These are phyloP conservation scores for Candida nanaspora DNA, from an alignment of 805 yeast genomes.

Conservation along the genomic window DNA sequence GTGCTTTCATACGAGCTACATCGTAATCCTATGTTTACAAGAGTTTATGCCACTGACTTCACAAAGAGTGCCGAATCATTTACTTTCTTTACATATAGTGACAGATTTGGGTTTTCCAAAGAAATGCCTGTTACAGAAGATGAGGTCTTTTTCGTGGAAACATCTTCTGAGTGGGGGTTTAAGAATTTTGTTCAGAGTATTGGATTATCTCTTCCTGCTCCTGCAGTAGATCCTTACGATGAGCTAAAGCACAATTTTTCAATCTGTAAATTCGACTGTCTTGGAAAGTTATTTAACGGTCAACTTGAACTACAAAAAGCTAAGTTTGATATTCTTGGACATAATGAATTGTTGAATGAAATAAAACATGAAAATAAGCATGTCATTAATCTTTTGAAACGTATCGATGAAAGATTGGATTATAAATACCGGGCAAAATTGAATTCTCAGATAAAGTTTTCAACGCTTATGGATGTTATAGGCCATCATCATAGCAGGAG, in stretches of 20 bases:
- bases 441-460: constrained; percentile 1
- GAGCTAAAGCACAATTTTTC: constrained; percentile 8
- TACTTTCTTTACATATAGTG: not conserved
- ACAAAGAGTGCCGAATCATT: constrained; percentile 7
- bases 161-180: constrained; percentile 3
- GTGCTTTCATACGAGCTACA: constrained; percentile 9
- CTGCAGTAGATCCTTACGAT: constrained; percentile 9
- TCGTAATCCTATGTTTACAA: constrained; percentile 2
- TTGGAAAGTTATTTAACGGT: constrained; percentile 9
- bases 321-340: constrained; percentile 5
- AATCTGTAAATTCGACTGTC: constrained; percentile 14
- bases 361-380: constrained; percentile 6
- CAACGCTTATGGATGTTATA: not conserved
- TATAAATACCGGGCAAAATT: constrained; percentile 7
- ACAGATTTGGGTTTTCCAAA: constrained; percentile 5
- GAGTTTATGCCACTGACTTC: constrained; percentile 16
- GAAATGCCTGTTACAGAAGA: constrained; percentile 1
- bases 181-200: not conserved
- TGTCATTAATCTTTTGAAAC: constrained; percentile 10
- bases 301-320: constrained; percentile 15
- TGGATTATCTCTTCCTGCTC: constrained; percentile 1
- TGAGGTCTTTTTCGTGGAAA: constrained; percentile 11
- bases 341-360: constrained; percentile 2
- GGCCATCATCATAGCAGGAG: not conserved
- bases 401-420: constrained; percentile 10